A percentile compares a stretch with the other conserved stretches of the same genome.
Evolutionary conservation across 371 early-diverging fungal genomes (phyloP).

Genomic region (Phascolomyces articulosus): DNA sequence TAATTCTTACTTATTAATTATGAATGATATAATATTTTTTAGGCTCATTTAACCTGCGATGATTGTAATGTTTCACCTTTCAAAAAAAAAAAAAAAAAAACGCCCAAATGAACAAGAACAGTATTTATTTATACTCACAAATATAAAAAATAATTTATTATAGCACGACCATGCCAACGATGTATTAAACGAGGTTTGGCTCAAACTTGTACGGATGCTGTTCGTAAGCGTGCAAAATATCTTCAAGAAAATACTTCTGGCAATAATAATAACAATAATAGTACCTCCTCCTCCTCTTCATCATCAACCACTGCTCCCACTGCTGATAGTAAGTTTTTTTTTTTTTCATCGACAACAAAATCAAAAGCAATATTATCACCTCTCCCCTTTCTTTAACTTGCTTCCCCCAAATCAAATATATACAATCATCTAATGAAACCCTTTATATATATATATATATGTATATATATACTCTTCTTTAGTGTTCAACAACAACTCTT

Average conservation of each 20-base stretch:
- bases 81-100: too few relatives aligned
- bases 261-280: not conserved
- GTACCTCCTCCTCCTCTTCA: not conserved
- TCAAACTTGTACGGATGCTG: conserved; percentile 77
- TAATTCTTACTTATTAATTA: too few relatives aligned
- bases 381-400: not conserved
- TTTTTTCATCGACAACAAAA: too few relatives aligned
- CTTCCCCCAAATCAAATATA: too few relatives aligned
- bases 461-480: too few relatives aligned
- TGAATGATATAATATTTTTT: too few relatives aligned
- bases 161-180: conserved; percentile 82
- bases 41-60: conserved; percentile 68
- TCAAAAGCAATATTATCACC: too few relatives aligned
- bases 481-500: conserved; percentile 7
- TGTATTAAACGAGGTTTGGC: conserved; percentile 80
- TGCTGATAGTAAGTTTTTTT: not conserved
- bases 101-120: not conserved
- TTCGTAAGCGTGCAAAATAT: conserved; percentile 84
- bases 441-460: too few relatives aligned
- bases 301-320: not conserved
- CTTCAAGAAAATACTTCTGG: conserved; percentile 51
- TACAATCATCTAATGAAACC: not conserved
- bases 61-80: conserved; percentile 45
- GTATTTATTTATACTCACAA: too few relatives aligned
- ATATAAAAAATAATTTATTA: too few relatives aligned